Percentiles rank a stretch among this genome's conserved stretches.
phyloP scores from a whole-genome alignment of 2,329 filamentous ascomycete genomes.

The Pseudogymnoascus sp. region DNA sequence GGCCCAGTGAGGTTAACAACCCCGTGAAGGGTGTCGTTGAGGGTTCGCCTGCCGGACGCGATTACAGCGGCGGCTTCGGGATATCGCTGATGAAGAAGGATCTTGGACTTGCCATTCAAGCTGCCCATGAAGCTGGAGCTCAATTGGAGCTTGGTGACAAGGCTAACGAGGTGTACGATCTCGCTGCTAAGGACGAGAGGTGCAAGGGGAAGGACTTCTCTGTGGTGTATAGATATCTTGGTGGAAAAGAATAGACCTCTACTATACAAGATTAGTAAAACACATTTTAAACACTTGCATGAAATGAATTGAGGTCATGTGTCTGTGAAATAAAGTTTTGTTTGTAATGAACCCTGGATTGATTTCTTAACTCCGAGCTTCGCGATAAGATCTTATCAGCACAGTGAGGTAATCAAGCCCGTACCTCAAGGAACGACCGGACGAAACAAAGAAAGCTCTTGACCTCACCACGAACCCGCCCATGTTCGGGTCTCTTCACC shows the following conservation, averaged over 20 bases:
- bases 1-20: conserved; percentile 94
- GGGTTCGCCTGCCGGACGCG: conserved; percentile 64
- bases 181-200: conserved; percentile 50
- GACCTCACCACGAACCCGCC: neutral
- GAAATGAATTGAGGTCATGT: neutral
- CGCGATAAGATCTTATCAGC: neutral
- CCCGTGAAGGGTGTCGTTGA: conserved; percentile 80
- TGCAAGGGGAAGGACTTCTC: conserved; percentile 71
- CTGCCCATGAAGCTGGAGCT: conserved; percentile 59
- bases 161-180: conserved; percentile 60
- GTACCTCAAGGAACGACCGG: neutral
- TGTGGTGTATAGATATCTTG: conserved; percentile 67
- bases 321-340: neutral
- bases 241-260: conserved; percentile 38
- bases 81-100: conserved; percentile 77
- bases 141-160: conserved; percentile 54
- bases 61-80: conserved; percentile 71
- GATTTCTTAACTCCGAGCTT: conserved; percentile 1
- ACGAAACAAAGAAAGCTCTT: neutral
- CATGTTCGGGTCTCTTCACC: neutral
- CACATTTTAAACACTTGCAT: neutral
- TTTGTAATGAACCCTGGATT: neutral
- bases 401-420: neutral
- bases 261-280: neutral
- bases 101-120: conserved; percentile 61